Percentiles rank a stretch among this genome's conserved stretches.
Evolutionary conservation across 352 stramenopile species (phyloP).

Genomic region (Phytophthora pluvialis): DNA sequence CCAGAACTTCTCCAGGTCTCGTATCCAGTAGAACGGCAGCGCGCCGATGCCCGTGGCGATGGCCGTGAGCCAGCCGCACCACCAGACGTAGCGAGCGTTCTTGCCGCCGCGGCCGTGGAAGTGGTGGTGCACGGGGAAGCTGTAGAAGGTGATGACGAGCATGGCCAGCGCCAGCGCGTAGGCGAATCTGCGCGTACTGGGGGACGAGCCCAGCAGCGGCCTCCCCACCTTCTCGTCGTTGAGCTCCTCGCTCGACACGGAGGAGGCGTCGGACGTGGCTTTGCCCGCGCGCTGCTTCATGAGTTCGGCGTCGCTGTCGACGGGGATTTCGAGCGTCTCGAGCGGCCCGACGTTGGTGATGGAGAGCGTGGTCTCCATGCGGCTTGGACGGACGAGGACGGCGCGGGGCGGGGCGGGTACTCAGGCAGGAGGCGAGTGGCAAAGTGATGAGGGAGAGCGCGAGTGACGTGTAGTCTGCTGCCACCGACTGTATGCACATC

Average conservation of each 20-base stretch:
- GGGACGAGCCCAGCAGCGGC: conserved; percentile 20
- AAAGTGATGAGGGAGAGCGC: conserved; percentile 12
- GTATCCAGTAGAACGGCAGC: conserved; percentile 94
- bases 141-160: conserved; percentile 72
- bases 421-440: conserved; percentile 17
- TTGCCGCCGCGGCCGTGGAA: conserved; percentile 47
- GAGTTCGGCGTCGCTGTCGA: conserved; percentile 22
- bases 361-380: conserved; percentile 28
- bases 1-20: conserved; percentile 94
- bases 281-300: conserved; percentile 33
- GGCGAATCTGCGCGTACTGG: conserved; percentile 27
- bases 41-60: conserved; percentile 95
- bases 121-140: conserved; percentile 46
- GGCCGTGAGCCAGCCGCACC: conserved; percentile 98
- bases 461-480: conserved; percentile 20
- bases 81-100: conserved; percentile 94
- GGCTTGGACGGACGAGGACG: conserved; percentile 2
- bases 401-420: conserved; percentile 1
- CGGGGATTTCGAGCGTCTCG: conserved; percentile 21
- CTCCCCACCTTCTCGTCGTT: conserved; percentile 12
- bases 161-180: conserved; percentile 61
- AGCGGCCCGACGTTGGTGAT: conserved; percentile 15
- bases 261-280: background rate
- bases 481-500: conserved; percentile 1
- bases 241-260: conserved; percentile 4